Evolutionary conservation across 208 protist species (phyloP).

Genomic region (Tritrichomonas musculus): DNA sequence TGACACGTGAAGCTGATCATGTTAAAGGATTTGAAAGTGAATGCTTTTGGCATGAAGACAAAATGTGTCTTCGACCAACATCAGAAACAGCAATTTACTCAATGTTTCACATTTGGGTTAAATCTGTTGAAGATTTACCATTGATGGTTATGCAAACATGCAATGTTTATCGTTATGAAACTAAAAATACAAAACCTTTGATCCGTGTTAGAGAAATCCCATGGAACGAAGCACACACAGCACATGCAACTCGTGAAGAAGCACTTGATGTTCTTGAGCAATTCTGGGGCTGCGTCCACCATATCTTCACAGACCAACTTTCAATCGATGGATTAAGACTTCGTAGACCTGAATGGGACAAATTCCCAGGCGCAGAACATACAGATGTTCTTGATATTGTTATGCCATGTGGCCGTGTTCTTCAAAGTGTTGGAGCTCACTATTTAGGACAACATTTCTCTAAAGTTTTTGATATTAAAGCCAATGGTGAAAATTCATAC

Average conservation of each 20-base stretch:
- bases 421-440: constrained; percentile 51
- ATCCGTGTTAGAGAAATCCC: constrained; percentile 57
- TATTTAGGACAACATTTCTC: constrained; percentile 56
- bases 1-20: constrained; percentile 49
- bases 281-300: constrained; percentile 43
- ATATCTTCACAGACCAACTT: constrained; percentile 40
- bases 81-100: constrained; percentile 57
- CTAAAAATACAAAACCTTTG: constrained; percentile 51
- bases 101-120: constrained; percentile 53
- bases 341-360: constrained; percentile 49
- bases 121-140: constrained; percentile 50
- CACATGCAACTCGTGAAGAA: constrained; percentile 48
- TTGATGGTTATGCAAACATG: constrained; percentile 58
- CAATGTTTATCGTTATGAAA: constrained; percentile 49
- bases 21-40: constrained; percentile 50
- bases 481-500: constrained; percentile 39
- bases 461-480: constrained; percentile 53
- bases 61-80: constrained; percentile 52
- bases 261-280: constrained; percentile 34
- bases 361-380: constrained; percentile 52
- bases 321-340: constrained; percentile 47
- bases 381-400: constrained; percentile 56
- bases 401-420: constrained; percentile 53
- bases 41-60: constrained; percentile 52
- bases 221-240: constrained; percentile 58